These are phyloP conservation scores for Carex kokanica DNA, from an alignment of 176 grass and related monocot species.

Conservation along the genomic window DNA sequence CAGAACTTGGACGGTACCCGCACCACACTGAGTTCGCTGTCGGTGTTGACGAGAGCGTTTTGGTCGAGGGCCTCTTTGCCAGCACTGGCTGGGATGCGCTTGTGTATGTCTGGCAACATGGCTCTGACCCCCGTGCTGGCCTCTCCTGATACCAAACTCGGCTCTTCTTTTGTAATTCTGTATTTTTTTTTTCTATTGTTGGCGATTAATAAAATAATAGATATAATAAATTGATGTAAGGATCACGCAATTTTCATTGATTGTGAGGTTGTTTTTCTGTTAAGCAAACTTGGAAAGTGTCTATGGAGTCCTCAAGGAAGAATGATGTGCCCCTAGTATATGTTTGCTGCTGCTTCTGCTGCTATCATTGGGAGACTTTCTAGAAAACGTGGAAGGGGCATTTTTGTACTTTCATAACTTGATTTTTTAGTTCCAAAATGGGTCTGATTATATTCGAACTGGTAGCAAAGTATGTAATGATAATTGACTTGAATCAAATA, in stretches of 20 bases:
- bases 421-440: not conserved
- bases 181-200: slow-evolving; percentile 15
- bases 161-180: slow-evolving; percentile 8
- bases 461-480: not conserved
- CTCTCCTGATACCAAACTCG: slow-evolving; percentile 12
- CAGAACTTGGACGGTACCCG: slow-evolving; percentile 45
- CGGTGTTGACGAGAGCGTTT: slow-evolving; percentile 81
- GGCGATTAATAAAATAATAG: slow-evolving; percentile 7
- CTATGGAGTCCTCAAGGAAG: not conserved
- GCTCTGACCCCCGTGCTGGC: slow-evolving; percentile 59
- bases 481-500: not conserved
- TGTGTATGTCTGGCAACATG: slow-evolving; percentile 73
- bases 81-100: slow-evolving; percentile 84
- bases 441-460: too few species aligned
- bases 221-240: not conserved
- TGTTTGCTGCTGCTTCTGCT: not conserved
- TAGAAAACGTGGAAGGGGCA: not conserved
- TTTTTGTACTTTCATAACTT: not conserved
- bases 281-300: not conserved
- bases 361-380: not conserved
- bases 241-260: not conserved
- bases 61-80: slow-evolving; percentile 67
- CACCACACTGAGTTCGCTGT: slow-evolving; percentile 85
- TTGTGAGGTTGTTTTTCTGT: not conserved
- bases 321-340: not conserved